Conservation (phyloP, 1,139 yeast species). For the Casaregolazyma suthepensis region DNA sequence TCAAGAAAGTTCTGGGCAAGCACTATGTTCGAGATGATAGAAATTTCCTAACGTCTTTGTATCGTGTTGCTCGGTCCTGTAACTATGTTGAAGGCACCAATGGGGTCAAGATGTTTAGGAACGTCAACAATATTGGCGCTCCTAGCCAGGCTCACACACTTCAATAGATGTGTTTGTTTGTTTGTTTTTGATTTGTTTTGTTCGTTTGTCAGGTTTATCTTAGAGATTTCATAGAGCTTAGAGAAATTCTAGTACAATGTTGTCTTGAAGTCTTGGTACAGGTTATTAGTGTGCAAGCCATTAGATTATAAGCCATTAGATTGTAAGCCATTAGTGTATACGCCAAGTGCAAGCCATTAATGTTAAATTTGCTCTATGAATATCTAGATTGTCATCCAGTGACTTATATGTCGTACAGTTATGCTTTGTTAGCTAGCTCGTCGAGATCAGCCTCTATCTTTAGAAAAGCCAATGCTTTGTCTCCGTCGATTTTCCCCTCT, state of each 20-base stretch:
- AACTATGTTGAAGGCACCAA: slow-evolving; percentile 79
- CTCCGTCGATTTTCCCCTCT: background rate
- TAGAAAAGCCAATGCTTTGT: background rate
- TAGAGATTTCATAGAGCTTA: background rate
- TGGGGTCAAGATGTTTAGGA: slow-evolving; percentile 75
- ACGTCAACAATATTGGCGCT: slow-evolving; percentile 52
- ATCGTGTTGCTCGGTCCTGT: slow-evolving; percentile 67
- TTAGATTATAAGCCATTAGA: too few species aligned
- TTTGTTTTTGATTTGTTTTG: slow-evolving; percentile 9
- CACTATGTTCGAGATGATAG: slow-evolving; percentile 64
- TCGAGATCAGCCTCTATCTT: background rate
- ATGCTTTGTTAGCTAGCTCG: background rate
- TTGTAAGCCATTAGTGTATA: too few species aligned
- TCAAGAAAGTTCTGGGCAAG: slow-evolving; percentile 75
- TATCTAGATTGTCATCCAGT: slow-evolving; percentile 34
- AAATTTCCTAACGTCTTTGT: slow-evolving; percentile 66
- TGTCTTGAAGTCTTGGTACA: too few species aligned
- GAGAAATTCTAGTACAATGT: background rate
- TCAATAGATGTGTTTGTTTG: slow-evolving; percentile 5
- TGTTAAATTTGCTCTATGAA: slow-evolving; percentile 15
- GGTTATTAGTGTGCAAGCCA: too few species aligned
- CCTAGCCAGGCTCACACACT: slow-evolving; percentile 18
- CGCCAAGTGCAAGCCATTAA: slow-evolving; percentile 15
- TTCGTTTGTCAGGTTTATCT: background rate
- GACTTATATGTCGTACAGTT: slow-evolving; percentile 15